Base-by-base conservation (phyloP, 2,329 filamentous ascomycete species). In the Trichoderma aggressivum region DNA sequence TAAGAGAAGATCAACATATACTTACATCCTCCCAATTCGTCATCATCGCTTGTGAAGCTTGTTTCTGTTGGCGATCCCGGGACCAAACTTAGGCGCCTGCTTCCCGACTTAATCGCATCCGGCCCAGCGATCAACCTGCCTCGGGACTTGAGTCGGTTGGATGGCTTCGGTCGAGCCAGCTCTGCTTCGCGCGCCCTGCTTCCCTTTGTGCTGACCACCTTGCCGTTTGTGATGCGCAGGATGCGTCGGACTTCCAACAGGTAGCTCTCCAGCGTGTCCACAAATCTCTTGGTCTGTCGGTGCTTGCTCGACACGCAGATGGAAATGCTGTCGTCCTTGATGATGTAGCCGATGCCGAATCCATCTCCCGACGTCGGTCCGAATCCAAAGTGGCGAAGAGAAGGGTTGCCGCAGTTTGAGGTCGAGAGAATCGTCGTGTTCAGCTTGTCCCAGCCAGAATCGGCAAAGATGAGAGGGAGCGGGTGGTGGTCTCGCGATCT, bases 321-420 rank as follows among this genome's bases (percentile, higher is more conserved):
- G 60, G 91, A 94, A 72, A 98, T 92, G 62, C 89, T 88, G 21
- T 81, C 80, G 30, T 82, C 80, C 82, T 99, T 99, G 87, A 99
- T 98, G 77, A 99, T 98, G 83, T 99, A 99, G 3, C 96, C 96
- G 70, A 99, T 98, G 34, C 96, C 96, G 78, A 98, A 98, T 0
- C 96, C 96, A 75, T 98, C 94, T 2, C 91, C 95, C 0, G 93
- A 95, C 0, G 95, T 97, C 1, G 96, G 96, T 0, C 96, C 96
- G 79, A 99, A 99, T 4, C 96, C 96, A 77, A 99, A 99, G 77
- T 98, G 95, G 2, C 96, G 90, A 21, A 99, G 89, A 0, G 92
- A 94, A 0, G 96, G 96, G 81, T 98, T 99, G 72, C 96, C 96
- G 81, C 96, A 99, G 85, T 99, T 99, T n/a, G 94, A 98, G 0